Evolutionary conservation across 257 asterid species (phyloP), one percentile per base, ranked within the genome.

Genomic region (Fraxinus anomala): DNA sequence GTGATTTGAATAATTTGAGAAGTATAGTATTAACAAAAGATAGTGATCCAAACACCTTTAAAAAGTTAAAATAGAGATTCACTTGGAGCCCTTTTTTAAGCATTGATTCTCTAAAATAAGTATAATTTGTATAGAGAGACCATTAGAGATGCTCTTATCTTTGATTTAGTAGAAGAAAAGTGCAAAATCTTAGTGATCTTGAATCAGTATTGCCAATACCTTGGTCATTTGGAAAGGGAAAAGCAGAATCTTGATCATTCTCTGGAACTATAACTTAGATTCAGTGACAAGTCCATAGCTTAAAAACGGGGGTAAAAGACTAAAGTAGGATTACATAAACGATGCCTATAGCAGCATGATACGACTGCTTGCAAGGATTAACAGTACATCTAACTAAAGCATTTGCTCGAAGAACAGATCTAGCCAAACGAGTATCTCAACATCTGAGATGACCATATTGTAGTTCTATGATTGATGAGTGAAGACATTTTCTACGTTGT

Each of bases 401-500:
- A 63, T 23, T 63, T 26, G 34, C 31, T 61, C 14, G 31, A 9
- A 61, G 30, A 24, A 61, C 11, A 61, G 14, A 63, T 10, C 69
- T 23, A 26, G 34, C 34, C 34, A 23, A 63, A 63, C 5, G 36
- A 16, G 34, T 12, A 26, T 19, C 61, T 31, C 42, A 26, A 73
- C 23, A 19, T 42, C 42, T 8, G 49, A 9, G 65, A 12, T 19
- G 54, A 47, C 23, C 21, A 24, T 24, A 47, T 21, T 44, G 51
- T 31, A 39, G 17, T 44, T 31, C 19, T 69, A 30, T 31, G 26
- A 23, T 0, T 40, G 11, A 11, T 33, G 17, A 5, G 40, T 0
- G 8, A 33, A 17, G 23, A 24, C 77, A 81, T 61, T 84, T 83
- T 77, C 49, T 75, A 88, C 2, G 92, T 85, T 14, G 99, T 91